These are phyloP conservation scores for Boletus rubropictus DNA, from an alignment of 768 basidiomycete genomes.

Conservation along the genomic window DNA sequence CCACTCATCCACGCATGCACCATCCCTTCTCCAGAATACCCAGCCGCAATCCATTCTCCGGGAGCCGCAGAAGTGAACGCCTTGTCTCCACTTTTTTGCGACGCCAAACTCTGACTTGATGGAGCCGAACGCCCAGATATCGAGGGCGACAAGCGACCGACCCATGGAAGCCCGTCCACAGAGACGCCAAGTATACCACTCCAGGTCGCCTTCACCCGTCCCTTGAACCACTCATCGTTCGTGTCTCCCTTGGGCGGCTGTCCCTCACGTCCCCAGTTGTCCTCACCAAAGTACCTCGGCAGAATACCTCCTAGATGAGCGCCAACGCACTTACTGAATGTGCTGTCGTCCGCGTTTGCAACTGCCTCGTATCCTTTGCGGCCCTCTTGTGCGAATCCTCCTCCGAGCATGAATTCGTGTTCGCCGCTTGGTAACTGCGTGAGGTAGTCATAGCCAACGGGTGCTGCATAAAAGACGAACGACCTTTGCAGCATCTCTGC, in stretches of 20 bases:
- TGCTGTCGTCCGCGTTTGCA: slow-evolving; percentile 36
- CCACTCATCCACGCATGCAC: slow-evolving; percentile 65
- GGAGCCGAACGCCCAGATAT: slow-evolving; percentile 40
- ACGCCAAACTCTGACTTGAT: neutral
- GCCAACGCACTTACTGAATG: slow-evolving; percentile 25
- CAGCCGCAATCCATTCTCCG: slow-evolving; percentile 71
- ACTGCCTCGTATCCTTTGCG: slow-evolving; percentile 30
- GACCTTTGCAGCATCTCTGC: slow-evolving; percentile 41
- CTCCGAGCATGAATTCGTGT: slow-evolving; percentile 59
- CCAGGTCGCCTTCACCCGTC: slow-evolving; percentile 53
- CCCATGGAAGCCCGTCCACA: slow-evolving; percentile 60
- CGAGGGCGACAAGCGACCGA: slow-evolving; percentile 52
- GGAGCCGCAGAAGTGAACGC: slow-evolving; percentile 26
- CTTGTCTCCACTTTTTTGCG: neutral
- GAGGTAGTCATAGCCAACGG: slow-evolving; percentile 55
- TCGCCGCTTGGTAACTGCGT: slow-evolving; percentile 49
- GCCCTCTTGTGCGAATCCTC: slow-evolving; percentile 40
- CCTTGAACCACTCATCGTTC: slow-evolving; percentile 32
- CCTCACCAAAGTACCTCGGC: slow-evolving; percentile 47
- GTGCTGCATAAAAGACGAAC: slow-evolving; percentile 50
- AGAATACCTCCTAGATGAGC: slow-evolving; percentile 43
- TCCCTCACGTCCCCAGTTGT: slow-evolving; percentile 37
- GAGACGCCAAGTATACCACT: slow-evolving; percentile 62
- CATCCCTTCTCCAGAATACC: slow-evolving; percentile 73
- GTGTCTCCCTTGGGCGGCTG: slow-evolving; percentile 12